Evolutionary conservation across 768 basidiomycete species (phyloP).

Genomic region (Thelephora aurantiotincta): DNA sequence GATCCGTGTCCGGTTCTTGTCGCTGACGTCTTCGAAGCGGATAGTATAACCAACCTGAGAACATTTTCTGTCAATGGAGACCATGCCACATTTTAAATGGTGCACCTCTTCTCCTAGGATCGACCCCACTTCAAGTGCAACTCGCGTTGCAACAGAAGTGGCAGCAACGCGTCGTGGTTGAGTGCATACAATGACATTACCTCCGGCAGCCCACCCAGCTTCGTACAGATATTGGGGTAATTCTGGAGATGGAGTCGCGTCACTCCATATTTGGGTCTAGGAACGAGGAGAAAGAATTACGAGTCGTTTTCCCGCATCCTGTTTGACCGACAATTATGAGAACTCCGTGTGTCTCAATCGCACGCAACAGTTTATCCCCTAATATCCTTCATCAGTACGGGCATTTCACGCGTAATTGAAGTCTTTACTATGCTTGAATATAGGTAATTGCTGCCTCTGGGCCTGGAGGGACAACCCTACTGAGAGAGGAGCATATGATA

Average conservation of each 20-base stretch:
- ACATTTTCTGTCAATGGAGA: not conserved
- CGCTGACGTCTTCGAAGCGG: constrained; percentile 88
- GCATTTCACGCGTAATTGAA: not conserved
- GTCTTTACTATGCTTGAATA: constrained; percentile 72
- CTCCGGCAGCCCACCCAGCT: constrained; percentile 80
- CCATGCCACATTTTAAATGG: not conserved
- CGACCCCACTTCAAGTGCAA: constrained; percentile 85
- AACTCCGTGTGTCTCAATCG: constrained; percentile 72
- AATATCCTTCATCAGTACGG: not conserved
- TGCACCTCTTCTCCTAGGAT: constrained; percentile 78
- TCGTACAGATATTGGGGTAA: constrained; percentile 91
- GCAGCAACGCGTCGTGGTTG: constrained; percentile 91
- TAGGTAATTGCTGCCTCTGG: constrained; percentile 76
- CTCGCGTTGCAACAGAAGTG: constrained; percentile 83
- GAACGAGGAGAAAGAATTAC: constrained; percentile 25
- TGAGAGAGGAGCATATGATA: constrained; percentile 48
- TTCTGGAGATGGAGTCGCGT: constrained; percentile 34
- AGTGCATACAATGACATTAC: constrained; percentile 81
- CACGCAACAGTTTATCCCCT: constrained; percentile 74
- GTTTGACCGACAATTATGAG: constrained; percentile 90
- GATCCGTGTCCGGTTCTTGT: constrained; percentile 74
- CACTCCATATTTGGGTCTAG: constrained; percentile 4
- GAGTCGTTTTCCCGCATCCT: constrained; percentile 96
- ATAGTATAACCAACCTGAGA: constrained; percentile 91
- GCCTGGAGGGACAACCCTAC: constrained; percentile 49